These are phyloP conservation scores for Psophocarpus tetragonolobus DNA, from an alignment of 306 rosid genomes.

Conservation along the genomic window DNA sequence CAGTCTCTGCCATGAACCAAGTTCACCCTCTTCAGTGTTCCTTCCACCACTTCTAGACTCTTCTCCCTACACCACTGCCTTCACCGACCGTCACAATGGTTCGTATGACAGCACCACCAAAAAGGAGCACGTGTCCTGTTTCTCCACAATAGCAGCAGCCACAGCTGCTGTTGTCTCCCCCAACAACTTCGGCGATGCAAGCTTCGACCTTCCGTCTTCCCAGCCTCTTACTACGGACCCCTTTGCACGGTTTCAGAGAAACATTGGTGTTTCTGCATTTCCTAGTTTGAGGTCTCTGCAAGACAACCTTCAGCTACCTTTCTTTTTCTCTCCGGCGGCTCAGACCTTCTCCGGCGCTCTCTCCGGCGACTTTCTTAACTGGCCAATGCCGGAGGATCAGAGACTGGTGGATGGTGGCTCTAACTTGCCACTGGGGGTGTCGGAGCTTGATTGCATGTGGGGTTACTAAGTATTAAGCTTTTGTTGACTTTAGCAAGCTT, in stretches of 20 bases:
- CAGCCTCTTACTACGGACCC: conserved; percentile 30
- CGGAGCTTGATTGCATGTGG: conserved; percentile 94
- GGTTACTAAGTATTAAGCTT: conserved; percentile 28
- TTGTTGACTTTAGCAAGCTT: background rate
- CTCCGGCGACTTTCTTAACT: conserved; percentile 35
- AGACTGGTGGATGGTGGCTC: conserved; percentile 24
- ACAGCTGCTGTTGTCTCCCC: conserved; percentile 22
- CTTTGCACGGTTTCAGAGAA: conserved; percentile 46
- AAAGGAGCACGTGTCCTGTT: conserved; percentile 99
- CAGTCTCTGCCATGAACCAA: conserved; percentile 57
- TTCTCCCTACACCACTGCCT: conserved; percentile 47
- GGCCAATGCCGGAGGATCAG: conserved; percentile 52
- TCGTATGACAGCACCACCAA: conserved; percentile 49
- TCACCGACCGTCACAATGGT: conserved; percentile 57
- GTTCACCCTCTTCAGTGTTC: conserved; percentile 79
- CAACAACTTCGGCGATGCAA: conserved; percentile 31
- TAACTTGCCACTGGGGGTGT: conserved; percentile 34
- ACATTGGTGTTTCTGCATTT: conserved; percentile 64
- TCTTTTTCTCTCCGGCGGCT: conserved; percentile 44
- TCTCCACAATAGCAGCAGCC: conserved; percentile 73
- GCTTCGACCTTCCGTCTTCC: conserved; percentile 39
- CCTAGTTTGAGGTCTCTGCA: conserved; percentile 85
- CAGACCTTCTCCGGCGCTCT: conserved; percentile 25
- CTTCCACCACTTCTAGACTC: conserved; percentile 90
- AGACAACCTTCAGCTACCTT: conserved; percentile 80